These are phyloP conservation scores for Rostrohypoxylon terebratum DNA, from an alignment of 495 filamentous ascomycete species.

Conservation along the genomic window DNA sequence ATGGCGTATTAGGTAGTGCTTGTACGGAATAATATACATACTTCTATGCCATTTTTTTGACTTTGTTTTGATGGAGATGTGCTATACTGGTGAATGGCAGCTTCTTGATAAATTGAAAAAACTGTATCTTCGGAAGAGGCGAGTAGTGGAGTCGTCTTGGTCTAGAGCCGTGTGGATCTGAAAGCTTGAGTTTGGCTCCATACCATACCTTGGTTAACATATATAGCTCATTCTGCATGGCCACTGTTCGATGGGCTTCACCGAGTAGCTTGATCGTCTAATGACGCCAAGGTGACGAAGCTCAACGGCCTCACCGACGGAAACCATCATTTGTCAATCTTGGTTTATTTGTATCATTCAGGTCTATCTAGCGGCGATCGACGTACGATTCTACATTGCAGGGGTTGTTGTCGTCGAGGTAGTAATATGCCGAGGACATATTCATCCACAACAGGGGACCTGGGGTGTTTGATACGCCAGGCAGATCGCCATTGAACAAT, in stretches of 20 bases:
- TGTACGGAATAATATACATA: constrained; percentile 25
- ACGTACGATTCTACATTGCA: neutral
- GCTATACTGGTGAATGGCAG: neutral
- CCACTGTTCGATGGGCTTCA: neutral
- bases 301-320: neutral
- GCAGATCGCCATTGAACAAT: neutral
- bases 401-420: too few relatives aligned
- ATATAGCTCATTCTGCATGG: too few relatives aligned
- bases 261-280: neutral
- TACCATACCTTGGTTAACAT: neutral
- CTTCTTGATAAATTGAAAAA: neutral
- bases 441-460: neutral
- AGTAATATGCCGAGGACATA: neutral
- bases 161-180: neutral
- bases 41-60: constrained; percentile 13
- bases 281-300: neutral
- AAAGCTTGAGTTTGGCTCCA: neutral
- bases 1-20: constrained; percentile 38
- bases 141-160: neutral
- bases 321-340: neutral
- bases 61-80: neutral
- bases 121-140: neutral
- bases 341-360: neutral
- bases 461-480: neutral
- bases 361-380: neutral